Evolutionary conservation across 192 early-diverging fungal genomes (phyloP), one percentile per base, ranked within the genome.

Genomic region (Coemansia sp.): DNA sequence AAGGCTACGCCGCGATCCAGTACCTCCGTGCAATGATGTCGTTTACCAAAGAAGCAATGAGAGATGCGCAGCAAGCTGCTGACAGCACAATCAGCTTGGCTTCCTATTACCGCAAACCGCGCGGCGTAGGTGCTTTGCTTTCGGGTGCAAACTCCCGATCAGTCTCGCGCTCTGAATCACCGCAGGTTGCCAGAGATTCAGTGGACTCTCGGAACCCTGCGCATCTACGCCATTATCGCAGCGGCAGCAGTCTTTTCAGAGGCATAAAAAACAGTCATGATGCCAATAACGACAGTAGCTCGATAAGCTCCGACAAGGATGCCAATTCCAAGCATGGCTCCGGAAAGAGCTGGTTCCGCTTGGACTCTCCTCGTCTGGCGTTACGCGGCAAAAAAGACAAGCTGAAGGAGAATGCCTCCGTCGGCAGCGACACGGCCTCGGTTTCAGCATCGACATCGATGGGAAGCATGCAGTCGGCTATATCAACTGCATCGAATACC

Each of bases 11-110:
- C 4, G 85, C 89, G n/a, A 85, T 96, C 42, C 80, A 85, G 38
- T 89, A 83, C 50, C 48, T 93, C 11, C 85, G 87, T 18, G 86
- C 88, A 4, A 64, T 91, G 56, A 89, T 94, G 84, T 91, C 94
- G 11, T 96, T 93, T 73, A 88, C 92, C 7, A 63, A 68, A 5
- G 90, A 96, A 71, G 72, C 78, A 10, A 87, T 95, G 68, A 68
- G 77, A 12, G 59, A 54, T 0, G 92, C 92, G 1, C 83, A 87
- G 59, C 80, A 89, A 42, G 77, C 88, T 1, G 82, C 91, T 7
- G 82, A 87, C 55, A 76, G 73, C 38, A 84, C 91, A 3, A 76
- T 89, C 34, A 87, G 89, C 48, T 67, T 91, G 38, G 83, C 89
- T 1, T 58, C 74, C 42, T 71, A 80, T 54, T 83, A 85, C 50